These are phyloP conservation scores for Phlebiopsis gigantea DNA, from an alignment of 768 basidiomycete genomes.

Conservation along the genomic window DNA sequence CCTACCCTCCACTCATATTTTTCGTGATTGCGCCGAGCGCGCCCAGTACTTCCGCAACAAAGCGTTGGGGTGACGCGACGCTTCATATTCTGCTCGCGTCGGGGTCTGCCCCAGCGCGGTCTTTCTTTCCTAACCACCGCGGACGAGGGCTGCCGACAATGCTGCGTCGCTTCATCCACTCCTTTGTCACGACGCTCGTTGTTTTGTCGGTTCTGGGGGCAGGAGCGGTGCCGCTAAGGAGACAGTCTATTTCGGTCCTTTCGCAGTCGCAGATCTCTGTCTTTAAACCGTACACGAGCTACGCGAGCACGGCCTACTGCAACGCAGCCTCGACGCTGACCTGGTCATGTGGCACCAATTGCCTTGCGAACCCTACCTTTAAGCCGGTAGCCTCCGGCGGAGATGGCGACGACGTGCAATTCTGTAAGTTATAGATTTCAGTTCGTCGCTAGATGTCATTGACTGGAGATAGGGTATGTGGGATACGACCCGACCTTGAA, in stretches of 20 bases:
- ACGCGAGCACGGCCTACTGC: conserved; percentile 30
- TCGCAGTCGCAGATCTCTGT: conserved; percentile 18
- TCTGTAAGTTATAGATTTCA: conserved; percentile 22
- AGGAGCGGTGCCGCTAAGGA: background rate
- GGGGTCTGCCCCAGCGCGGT: background rate
- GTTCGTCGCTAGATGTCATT: background rate
- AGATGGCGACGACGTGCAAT: conserved; percentile 36
- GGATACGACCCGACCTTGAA: conserved; percentile 40
- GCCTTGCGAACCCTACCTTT: conserved; percentile 42
- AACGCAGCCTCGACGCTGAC: conserved; percentile 18
- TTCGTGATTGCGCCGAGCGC: too few species aligned
- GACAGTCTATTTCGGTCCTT: conserved; percentile 20
- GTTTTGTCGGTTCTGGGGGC: background rate
- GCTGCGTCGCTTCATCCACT: background rate
- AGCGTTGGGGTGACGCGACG: too few species aligned
- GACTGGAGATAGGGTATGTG: conserved; percentile 40
- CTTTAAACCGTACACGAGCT: conserved; percentile 27
- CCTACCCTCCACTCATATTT: too few species aligned
- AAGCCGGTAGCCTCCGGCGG: conserved; percentile 44
- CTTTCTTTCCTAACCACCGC: background rate
- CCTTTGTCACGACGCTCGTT: background rate
- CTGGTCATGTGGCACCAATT: conserved; percentile 34
- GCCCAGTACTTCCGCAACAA: too few species aligned
- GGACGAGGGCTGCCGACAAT: background rate
- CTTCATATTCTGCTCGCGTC: background rate